A percentile compares a stretch with the other conserved stretches of the same genome.
Evolutionary conservation across 2,329 filamentous ascomycete species (phyloP).

Genomic region (Colletotrichum sp.): DNA sequence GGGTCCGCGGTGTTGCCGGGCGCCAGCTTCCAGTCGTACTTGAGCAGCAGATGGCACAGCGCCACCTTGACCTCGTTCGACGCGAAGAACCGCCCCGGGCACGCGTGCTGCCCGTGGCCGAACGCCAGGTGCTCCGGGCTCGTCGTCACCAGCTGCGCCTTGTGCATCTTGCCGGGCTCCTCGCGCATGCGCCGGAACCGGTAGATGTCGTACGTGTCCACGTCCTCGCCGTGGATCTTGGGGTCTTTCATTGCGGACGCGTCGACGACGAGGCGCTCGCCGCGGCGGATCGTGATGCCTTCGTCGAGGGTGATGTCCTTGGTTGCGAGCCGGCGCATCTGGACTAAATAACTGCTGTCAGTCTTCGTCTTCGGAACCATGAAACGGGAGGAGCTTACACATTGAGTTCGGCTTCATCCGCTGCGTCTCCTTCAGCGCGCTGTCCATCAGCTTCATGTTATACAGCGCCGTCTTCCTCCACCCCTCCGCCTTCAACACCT

Average conservation of each 20-base stretch:
- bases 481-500: constrained; percentile 36
- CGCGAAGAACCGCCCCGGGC: background rate
- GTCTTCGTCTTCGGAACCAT: background rate
- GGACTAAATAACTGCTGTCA: background rate
- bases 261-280: background rate
- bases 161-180: background rate
- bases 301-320: background rate
- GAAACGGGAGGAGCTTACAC: background rate
- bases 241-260: background rate
- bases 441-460: constrained; percentile 45
- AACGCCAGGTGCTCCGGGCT: constrained; percentile 39
- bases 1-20: background rate
- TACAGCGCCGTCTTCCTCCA: constrained; percentile 39
- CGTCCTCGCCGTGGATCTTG: background rate
- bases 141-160: constrained; percentile 45
- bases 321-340: background rate
- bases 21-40: background rate
- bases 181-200: background rate
- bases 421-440: constrained; percentile 43
- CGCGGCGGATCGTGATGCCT: background rate
- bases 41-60: background rate
- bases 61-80: background rate
- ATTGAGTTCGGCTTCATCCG: constrained; percentile 19
- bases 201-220: background rate
- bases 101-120: constrained; percentile 37